Conservation (phyloP, 495 filamentous ascomycete species). For the Penicillium atrosanguineum region DNA sequence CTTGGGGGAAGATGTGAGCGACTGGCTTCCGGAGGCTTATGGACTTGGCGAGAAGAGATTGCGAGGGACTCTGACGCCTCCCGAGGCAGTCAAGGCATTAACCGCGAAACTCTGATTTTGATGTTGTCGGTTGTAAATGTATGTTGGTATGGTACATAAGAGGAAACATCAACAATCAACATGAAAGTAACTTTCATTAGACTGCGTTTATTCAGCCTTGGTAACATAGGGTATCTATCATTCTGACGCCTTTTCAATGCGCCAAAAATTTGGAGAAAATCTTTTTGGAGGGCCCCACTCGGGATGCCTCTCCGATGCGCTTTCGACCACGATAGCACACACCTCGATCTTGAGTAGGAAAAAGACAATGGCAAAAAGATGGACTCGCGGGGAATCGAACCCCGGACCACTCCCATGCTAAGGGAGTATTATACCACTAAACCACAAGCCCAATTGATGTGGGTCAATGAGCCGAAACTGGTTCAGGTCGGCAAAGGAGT, state of each 20-base stretch:
- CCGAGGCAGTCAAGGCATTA: slow-evolving; percentile 13
- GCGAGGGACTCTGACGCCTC: slow-evolving; percentile 13
- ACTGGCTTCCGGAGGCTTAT: slow-evolving; percentile 26
- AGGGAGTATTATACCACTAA: slow-evolving; percentile 47
- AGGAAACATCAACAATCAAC: neutral
- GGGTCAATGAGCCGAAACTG: neutral
- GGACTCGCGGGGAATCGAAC: slow-evolving; percentile 57
- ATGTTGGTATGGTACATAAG: neutral
- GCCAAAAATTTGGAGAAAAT: neutral
- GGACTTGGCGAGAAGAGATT: slow-evolving; percentile 21
- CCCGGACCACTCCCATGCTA: slow-evolving; percentile 55
- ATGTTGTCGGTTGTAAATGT: neutral
- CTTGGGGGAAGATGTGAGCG: slow-evolving; percentile 8
- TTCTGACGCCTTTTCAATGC: neutral
- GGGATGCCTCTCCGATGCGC: neutral
- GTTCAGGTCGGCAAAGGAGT: slow-evolving; percentile 19
- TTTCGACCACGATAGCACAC: neutral
- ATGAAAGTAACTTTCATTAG: neutral
- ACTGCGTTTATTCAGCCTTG: neutral
- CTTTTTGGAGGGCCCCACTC: neutral
- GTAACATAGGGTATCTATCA: neutral
- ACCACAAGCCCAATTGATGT: slow-evolving; percentile 35
- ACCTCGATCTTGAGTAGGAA: neutral
- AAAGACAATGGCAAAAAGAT: slow-evolving; percentile 4
- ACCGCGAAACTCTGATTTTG: slow-evolving; percentile 14